Evolutionary conservation across 768 basidiomycete genomes (phyloP).

Genomic region (Rhodotorula sphaerocarpa): DNA sequence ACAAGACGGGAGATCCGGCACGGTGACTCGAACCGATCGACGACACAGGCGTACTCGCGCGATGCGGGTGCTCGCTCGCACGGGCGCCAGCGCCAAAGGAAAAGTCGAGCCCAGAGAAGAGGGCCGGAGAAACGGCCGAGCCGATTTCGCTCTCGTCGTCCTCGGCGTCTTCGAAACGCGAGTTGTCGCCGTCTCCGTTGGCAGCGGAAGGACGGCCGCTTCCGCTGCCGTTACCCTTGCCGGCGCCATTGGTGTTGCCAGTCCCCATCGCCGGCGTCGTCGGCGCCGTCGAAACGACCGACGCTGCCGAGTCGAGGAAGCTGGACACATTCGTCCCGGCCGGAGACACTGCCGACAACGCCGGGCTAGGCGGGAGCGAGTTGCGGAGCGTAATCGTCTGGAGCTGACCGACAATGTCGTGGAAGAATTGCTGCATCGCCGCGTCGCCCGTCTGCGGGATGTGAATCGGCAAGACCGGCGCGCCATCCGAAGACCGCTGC

Average conservation of each 20-base stretch:
- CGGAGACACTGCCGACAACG: conserved; percentile 17
- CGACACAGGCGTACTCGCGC: conserved; percentile 9
- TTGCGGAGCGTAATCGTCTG: conserved; percentile 38
- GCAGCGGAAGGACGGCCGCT: too few relatives aligned
- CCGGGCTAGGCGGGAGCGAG: conserved; percentile 28
- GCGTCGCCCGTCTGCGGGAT: conserved; percentile 67
- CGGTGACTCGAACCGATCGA: conserved; percentile 14
- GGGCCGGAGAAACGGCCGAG: background rate
- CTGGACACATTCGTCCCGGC: conserved; percentile 20
- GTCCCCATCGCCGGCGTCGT: conserved; percentile 7
- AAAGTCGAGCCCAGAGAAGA: background rate
- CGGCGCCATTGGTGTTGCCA: background rate
- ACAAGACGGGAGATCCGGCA: conserved; percentile 19
- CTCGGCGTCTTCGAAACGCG: conserved; percentile 40
- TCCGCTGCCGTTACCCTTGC: too few relatives aligned
- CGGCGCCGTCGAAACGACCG: conserved; percentile 6
- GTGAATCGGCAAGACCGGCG: conserved; percentile 48
- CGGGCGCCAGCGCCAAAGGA: background rate
- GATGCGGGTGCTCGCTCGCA: conserved; percentile 4
- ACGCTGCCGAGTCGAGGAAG: conserved; percentile 11
- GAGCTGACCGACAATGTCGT: conserved; percentile 55
- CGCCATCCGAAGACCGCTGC: conserved; percentile 3
- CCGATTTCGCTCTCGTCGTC: conserved; percentile 36
- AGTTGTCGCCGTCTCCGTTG: conserved; percentile 5
- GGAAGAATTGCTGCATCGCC: conserved; percentile 72